phyloP scores from a whole-genome alignment of 2,329 filamentous ascomycete species.

The Ophiobolus disseminans region DNA sequence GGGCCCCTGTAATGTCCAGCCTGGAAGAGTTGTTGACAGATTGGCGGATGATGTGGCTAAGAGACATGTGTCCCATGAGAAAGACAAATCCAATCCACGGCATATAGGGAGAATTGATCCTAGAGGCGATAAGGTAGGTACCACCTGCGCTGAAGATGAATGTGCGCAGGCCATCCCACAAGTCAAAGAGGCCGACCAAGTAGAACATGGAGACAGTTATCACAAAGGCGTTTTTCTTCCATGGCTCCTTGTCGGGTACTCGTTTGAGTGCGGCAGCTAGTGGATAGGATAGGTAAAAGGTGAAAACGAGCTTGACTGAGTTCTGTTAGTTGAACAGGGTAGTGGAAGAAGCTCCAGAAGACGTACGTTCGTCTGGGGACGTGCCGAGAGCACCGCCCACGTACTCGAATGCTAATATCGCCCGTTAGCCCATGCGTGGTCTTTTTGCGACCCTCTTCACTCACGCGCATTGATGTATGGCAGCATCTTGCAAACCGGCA shows the following conservation, averaged over 20 bases:
- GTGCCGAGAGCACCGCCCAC: conserved; percentile 65
- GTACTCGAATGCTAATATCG: conserved; percentile 66
- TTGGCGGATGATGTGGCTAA: conserved; percentile 86
- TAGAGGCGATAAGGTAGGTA: conserved; percentile 83
- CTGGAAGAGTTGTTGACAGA: conserved; percentile 68
- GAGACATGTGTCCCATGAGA: conserved; percentile 92
- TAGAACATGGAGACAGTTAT: conserved; percentile 89
- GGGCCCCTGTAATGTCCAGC: conserved; percentile 88
- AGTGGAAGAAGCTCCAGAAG: background rate
- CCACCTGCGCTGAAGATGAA: conserved; percentile 79
- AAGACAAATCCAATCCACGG: conserved; percentile 96
- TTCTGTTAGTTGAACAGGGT: conserved; percentile 15
- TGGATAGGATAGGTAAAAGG: conserved; percentile 91
- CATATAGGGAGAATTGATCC: conserved; percentile 89
- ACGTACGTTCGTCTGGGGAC: conserved; percentile 68
- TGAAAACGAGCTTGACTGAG: conserved; percentile 88
- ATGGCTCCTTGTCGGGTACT: conserved; percentile 82
- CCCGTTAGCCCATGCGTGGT: background rate
- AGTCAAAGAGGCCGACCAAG: conserved; percentile 88
- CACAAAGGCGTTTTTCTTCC: conserved; percentile 86
- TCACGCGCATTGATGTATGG: conserved; percentile 69
- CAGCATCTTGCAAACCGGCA: conserved; percentile 66
- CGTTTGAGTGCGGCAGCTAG: conserved; percentile 88
- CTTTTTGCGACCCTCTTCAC: conserved; percentile 26
- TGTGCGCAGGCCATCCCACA: conserved; percentile 85